Conservation (phyloP, 129 eudicot genomes). For the Rutidosis leptorrhynchoides region DNA sequence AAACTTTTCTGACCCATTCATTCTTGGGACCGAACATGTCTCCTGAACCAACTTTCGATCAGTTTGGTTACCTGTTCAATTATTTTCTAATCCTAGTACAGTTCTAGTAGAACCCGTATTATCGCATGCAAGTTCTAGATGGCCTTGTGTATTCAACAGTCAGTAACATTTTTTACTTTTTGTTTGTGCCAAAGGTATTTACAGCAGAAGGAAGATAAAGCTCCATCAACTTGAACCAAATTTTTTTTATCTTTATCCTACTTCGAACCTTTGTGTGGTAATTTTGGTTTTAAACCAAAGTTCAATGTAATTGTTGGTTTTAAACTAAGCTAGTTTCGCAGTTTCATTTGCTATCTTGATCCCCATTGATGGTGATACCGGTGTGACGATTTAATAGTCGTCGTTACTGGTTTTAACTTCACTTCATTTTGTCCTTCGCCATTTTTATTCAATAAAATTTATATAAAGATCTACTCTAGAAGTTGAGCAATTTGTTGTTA, state of each 20-base stretch:
- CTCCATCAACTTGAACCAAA: slow-evolving; percentile 30
- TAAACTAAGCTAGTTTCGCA: slow-evolving; percentile 15
- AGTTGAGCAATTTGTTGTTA: no score
- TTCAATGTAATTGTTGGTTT: slow-evolving; percentile 16
- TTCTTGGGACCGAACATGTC: not conserved
- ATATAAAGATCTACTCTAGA: no score
- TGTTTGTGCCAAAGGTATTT: slow-evolving; percentile 37
- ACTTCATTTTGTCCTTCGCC: not conserved
- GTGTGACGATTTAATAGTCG: not conserved
- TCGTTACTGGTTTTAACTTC: not conserved
- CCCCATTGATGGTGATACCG: slow-evolving; percentile 15
- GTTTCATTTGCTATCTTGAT: slow-evolving; percentile 11
- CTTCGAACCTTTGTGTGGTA: slow-evolving; percentile 19
- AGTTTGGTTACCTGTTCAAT: not conserved
- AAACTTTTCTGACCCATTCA: not conserved
- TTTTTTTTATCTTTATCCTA: not conserved
- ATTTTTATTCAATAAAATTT: not conserved
- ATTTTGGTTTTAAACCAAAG: slow-evolving; percentile 16
- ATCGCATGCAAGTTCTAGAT: not conserved
- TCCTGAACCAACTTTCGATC: not conserved
- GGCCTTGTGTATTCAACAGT: not conserved
- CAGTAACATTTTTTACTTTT: not conserved
- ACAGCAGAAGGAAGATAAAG: slow-evolving; percentile 46
- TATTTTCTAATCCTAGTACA: not conserved
- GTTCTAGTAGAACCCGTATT: not conserved